phyloP scores from a whole-genome alignment of 306 rosid species.

The Prunus persica region DNA sequence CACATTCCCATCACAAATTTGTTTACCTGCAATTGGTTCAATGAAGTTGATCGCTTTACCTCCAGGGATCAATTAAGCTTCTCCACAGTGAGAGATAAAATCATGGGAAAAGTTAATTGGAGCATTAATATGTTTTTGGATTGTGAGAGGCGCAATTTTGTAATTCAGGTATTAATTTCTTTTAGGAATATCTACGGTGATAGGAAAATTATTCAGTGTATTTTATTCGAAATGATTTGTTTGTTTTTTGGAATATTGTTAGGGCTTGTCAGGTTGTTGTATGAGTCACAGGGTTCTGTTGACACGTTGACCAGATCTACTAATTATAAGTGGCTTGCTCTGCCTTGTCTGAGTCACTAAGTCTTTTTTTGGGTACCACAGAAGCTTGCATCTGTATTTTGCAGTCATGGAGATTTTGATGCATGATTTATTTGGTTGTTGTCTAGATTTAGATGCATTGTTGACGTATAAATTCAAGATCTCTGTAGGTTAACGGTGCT shows the following conservation, averaged over 20 bases:
- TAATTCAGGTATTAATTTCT: slow-evolving; percentile 64
- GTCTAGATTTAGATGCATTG: neutral
- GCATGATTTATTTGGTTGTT: neutral
- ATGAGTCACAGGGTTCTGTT: neutral
- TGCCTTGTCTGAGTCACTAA: neutral
- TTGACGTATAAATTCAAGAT: neutral
- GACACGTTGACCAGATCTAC: no score
- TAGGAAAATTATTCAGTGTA: neutral
- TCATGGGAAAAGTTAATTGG: slow-evolving; percentile 78
- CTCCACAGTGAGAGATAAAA: slow-evolving; percentile 82
- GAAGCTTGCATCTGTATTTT: neutral
- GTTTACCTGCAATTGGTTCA: slow-evolving; percentile 97
- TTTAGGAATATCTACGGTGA: neutral
- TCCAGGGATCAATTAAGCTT: slow-evolving; percentile 96
- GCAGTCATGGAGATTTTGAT: neutral
- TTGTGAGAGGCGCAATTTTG: slow-evolving; percentile 95
- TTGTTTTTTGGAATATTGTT: neutral
- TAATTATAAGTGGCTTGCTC: no score
- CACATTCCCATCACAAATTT: slow-evolving; percentile 89
- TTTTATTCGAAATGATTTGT: neutral
- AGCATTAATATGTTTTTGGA: slow-evolving; percentile 80
- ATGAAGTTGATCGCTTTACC: slow-evolving; percentile 95
- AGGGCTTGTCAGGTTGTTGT: neutral
- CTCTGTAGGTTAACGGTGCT: neutral
- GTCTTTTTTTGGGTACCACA: neutral